These are phyloP conservation scores for Coniophora puteana DNA, from an alignment of 1,284 basidiomycete species.

Conservation along the genomic window DNA sequence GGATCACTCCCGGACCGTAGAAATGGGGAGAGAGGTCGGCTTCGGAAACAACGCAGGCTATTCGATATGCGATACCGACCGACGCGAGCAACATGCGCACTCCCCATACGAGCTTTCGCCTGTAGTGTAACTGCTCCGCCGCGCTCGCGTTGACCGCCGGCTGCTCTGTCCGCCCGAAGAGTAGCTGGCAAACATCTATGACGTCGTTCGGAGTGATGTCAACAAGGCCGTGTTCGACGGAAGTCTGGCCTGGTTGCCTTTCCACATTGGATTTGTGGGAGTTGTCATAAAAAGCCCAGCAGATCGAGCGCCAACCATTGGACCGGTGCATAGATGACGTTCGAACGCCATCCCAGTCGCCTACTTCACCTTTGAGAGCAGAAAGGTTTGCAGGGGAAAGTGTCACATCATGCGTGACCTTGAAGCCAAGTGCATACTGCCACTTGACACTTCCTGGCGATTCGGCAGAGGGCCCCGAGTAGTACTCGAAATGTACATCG, in stretches of 20 bases:
- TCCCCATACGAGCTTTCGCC: conserved; percentile 7
- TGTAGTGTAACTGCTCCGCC: conserved; percentile 6
- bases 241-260: too few species aligned
- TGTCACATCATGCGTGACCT: conserved; percentile 3
- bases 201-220: conserved; percentile 7
- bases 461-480: too few species aligned
- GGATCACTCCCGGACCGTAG: too few species aligned
- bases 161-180: conserved; percentile 10
- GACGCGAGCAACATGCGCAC: conserved; percentile 11
- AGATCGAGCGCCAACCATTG: conserved; percentile 14
- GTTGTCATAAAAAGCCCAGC: conserved; percentile 14
- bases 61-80: conserved; percentile 8
- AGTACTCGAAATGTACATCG: conserved; percentile 14
- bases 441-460: conserved; percentile 6
- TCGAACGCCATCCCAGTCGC: too few species aligned
- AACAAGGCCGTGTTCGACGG: conserved; percentile 7
- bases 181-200: conserved; percentile 5
- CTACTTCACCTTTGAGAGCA: too few species aligned
- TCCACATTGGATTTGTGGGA: conserved; percentile 5
- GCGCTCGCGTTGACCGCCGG: conserved; percentile 4
- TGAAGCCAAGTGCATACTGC: conserved; percentile 15
- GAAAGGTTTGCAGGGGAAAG: too few species aligned
- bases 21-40: background rate
- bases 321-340: too few species aligned
- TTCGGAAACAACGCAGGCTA: conserved; percentile 11